A percentile compares a stretch with the other conserved stretches of the same genome.
Evolutionary conservation across 2,329 filamentous ascomycete species (phyloP).

Genomic region (Esteya vermicola): DNA sequence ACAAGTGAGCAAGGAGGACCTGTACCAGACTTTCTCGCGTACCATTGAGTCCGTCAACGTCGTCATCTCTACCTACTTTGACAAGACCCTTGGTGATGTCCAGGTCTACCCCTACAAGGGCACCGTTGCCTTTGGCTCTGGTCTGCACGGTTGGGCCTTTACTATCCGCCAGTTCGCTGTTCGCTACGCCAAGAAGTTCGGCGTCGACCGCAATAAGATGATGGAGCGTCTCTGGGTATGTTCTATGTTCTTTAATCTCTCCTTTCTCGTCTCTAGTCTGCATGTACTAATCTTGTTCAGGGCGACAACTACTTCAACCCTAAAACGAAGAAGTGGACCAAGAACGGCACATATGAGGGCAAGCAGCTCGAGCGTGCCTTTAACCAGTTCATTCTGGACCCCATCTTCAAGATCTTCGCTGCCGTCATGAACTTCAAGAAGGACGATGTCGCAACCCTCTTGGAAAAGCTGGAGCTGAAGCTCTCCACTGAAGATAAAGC

Average conservation of each 20-base stretch:
- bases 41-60: conserved; percentile 99
- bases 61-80: conserved; percentile 97
- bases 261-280: neutral
- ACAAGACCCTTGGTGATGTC: conserved; percentile 92
- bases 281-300: conserved; percentile 13
- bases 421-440: conserved; percentile 98
- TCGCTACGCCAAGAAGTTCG: conserved; percentile 98
- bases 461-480: conserved; percentile 93
- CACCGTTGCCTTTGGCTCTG: conserved; percentile 97
- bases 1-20: conserved; percentile 95
- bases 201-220: conserved; percentile 99
- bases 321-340: conserved; percentile 99
- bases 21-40: conserved; percentile 99
- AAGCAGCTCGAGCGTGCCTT: conserved; percentile 89
- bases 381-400: conserved; percentile 99
- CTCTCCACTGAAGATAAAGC: conserved; percentile 74
- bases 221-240: conserved; percentile 98
- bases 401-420: conserved; percentile 98
- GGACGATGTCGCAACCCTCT: conserved; percentile 70
- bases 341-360: conserved; percentile 67
- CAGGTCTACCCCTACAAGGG: conserved; percentile 97
- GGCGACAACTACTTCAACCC: conserved; percentile 99
- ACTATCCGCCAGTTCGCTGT: conserved; percentile 94
- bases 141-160: conserved; percentile 99
- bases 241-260: conserved; percentile 5